phyloP scores from a whole-genome alignment of 768 basidiomycete species.

The Boletus rex-veris region DNA sequence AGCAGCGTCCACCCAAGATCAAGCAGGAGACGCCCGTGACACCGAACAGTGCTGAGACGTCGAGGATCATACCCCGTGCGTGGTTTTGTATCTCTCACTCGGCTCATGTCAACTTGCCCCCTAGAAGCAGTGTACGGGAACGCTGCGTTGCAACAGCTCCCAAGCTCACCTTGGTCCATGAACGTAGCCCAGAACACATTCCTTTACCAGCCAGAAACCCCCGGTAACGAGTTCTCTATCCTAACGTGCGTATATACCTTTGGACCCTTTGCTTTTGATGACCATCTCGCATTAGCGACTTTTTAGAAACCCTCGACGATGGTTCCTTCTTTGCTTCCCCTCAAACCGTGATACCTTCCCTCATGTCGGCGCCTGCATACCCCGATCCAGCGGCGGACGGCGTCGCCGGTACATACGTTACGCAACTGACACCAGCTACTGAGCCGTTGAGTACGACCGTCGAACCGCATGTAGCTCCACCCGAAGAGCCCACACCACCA shows the following conservation, averaged over 20 bases:
- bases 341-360: slow-evolving; percentile 43
- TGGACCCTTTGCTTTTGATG: neutral
- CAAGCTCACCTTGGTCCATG: no score
- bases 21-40: slow-evolving; percentile 38
- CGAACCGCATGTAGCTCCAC: slow-evolving; percentile 21
- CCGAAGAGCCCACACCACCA: slow-evolving; percentile 42
- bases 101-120: no score
- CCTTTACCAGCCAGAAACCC: slow-evolving; percentile 57
- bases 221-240: slow-evolving; percentile 80
- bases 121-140: no score
- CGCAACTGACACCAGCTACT: slow-evolving; percentile 11
- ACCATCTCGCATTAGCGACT: slow-evolving; percentile 52
- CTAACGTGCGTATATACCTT: slow-evolving; percentile 51
- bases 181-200: no score
- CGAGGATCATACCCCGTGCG: slow-evolving; percentile 31
- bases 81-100: no score
- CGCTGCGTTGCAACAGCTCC: no score
- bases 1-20: slow-evolving; percentile 47
- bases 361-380: slow-evolving; percentile 42
- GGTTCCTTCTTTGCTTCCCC: slow-evolving; percentile 72
- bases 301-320: slow-evolving; percentile 84
- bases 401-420: slow-evolving; percentile 14
- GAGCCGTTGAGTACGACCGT: slow-evolving; percentile 21
- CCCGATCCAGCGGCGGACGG: slow-evolving; percentile 9
- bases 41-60: slow-evolving; percentile 30